phyloP scores from a whole-genome alignment of 1,284 basidiomycete genomes.

The Microbotryum intermedium region DNA sequence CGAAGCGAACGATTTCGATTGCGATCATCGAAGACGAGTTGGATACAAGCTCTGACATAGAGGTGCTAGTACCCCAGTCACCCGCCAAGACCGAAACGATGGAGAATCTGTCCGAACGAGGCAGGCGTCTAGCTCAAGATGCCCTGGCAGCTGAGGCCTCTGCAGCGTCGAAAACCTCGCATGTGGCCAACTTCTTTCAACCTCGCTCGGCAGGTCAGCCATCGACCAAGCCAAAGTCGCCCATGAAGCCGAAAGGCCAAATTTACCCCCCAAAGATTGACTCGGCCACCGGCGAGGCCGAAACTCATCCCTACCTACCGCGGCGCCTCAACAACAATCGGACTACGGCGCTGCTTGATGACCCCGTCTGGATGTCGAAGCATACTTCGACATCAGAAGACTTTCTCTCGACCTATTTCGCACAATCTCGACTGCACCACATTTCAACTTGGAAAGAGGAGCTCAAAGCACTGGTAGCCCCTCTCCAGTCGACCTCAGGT shows the following conservation, averaged over 20 bases:
- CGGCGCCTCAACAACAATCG: conserved; percentile 6
- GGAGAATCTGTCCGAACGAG: conserved; percentile 20
- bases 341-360: conserved; percentile 51
- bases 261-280: conserved; percentile 41
- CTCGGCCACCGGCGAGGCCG: conserved; percentile 32
- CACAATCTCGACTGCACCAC: conserved; percentile 84
- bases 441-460: conserved; percentile 89
- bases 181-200: conserved; percentile 1
- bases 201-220: neutral
- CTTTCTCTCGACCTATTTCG: conserved; percentile 84
- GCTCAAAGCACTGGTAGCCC: conserved; percentile 66
- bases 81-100: conserved; percentile 6
- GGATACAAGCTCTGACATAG: too few relatives aligned
- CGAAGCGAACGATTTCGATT: neutral
- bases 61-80: neutral
- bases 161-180: neutral
- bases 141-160: conserved; percentile 1
- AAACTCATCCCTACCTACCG: conserved; percentile 17
- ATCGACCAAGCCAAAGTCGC: neutral
- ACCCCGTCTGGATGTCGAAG: conserved; percentile 71
- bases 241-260: neutral
- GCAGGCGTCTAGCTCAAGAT: conserved; percentile 13
- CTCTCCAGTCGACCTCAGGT: conserved; percentile 55
- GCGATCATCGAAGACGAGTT: neutral
- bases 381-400: conserved; percentile 72